These are phyloP conservation scores for Lentinus tigrinus DNA, from an alignment of 768 basidiomycete species.

Conservation along the genomic window DNA sequence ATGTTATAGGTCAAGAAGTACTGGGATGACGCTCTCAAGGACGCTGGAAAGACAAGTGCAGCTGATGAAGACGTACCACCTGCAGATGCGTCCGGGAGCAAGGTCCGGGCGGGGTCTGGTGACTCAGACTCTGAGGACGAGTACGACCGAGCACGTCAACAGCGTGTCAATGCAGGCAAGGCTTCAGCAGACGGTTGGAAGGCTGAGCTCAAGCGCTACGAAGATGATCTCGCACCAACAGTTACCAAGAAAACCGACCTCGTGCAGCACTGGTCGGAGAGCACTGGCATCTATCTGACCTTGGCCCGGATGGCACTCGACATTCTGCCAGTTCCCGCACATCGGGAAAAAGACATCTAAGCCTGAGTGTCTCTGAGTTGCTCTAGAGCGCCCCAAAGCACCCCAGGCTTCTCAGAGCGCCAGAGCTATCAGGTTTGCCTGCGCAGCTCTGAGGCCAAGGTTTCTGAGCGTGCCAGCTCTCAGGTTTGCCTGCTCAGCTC, in stretches of 20 bases:
- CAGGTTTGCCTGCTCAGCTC: too few species aligned
- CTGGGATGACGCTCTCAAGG: background rate
- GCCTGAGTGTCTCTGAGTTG: too few species aligned
- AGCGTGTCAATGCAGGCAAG: background rate
- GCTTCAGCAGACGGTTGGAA: constrained; percentile 21
- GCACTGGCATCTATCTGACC: constrained; percentile 1
- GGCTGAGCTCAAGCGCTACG: constrained; percentile 15
- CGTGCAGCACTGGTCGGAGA: constrained; percentile 18
- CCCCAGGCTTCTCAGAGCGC: too few species aligned
- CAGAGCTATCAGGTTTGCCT: too few species aligned
- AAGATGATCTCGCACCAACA: constrained; percentile 7
- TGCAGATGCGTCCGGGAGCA: background rate
- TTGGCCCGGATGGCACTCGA: constrained; percentile 12
- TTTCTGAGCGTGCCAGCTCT: too few species aligned
- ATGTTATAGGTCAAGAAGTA: background rate
- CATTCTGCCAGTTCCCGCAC: constrained; percentile 6
- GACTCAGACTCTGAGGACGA: background rate
- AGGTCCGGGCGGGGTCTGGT: background rate
- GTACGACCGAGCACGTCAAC: background rate
- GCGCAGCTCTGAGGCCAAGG: too few species aligned
- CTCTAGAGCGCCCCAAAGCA: too few species aligned
- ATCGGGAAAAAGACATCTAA: too few species aligned
- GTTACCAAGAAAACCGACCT: constrained; percentile 17
- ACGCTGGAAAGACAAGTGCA: background rate
- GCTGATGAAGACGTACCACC: too few species aligned